Evolutionary conservation across 768 basidiomycete species (phyloP), one percentile per base, ranked within the genome.

Genomic region (Lactarius psammicola): DNA sequence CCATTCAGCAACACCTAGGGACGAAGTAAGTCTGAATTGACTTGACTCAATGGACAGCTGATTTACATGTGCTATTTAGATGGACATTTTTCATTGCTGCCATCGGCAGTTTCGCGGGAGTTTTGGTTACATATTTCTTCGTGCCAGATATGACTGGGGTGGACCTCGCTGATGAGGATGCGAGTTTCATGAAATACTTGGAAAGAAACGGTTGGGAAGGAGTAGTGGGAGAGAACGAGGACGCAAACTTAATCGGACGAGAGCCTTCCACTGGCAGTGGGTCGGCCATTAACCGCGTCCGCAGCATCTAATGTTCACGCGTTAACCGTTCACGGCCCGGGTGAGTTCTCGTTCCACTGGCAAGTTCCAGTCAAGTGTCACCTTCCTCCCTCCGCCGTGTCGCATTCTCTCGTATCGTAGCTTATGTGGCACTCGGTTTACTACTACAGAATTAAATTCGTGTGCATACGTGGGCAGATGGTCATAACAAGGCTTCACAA

Each of bases 31-130:
- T 74, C 59, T 8, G 10, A 40, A 18, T n/a, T n/a, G 59, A 54
- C 20, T 57, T 40, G n/a, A 28, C 58, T 4, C 30, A 28, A 60
- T 10, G 13, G 26, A 56, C 2, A 51, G 34, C 51, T 68, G n/a
- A n/a, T n/a, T 28, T 18, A 26, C n/a, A 26, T 6, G 3, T 18
- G 36, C 4, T 1, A 8, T 60, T 44, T 69, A 86, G 84, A 67
- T 87, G 85, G 85, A 87, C 85, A 5, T 87, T 87, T 68, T 87
- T 87, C 69, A 81, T 87, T 70, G 83, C 82, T 64, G 88, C 87
- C 20, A 84, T 87, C 62, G 87, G 85, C 67, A n/a, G n/a, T n/a
- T n/a, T n/a, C n/a, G n/a, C n/a, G n/a, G n/a, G n/a, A n/a, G n/a
- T n/a, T n/a, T n/a, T n/a, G n/a, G n/a, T n/a, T n/a, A n/a, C n/a